Evolutionary conservation across 1,284 basidiomycete genomes (phyloP), one percentile per base, ranked within the genome.

Genomic region (Apiotrichum gracile): DNA sequence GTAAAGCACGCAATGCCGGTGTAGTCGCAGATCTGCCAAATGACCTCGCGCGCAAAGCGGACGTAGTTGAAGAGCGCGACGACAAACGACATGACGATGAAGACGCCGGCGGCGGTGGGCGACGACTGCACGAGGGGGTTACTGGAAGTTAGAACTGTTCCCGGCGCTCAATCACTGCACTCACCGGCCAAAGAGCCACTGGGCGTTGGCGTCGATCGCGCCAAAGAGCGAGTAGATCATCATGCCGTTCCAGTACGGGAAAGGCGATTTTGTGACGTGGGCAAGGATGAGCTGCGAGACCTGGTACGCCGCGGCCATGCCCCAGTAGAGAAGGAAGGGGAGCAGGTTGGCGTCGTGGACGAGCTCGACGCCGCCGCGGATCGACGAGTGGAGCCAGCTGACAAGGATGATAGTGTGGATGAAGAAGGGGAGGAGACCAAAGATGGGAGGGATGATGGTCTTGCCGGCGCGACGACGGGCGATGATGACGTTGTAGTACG

Each of bases 221-320:
- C 85, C 86, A 14, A 91, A 67, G 6, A 85, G 71, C 58, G 83
- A 88, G 84, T 86, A 89, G 10, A 91, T 71, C 84, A 91, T 91
- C 69, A 91, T 82, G 62, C 83, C 81, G 73, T 96, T 90, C 83
- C 86, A 92, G 71, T 82, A 81, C 0, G 93, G 93, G 78, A 97
- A 96, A 7, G 84, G 78, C 37, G 82, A 80, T 61, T 84, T 84
- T 47, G 91, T 93, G 38, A 97, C 85, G 73, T 98, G 94, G 0
- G 92, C 90, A 33, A 97, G 77, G 69, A 97, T 97, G 77, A 97
- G 87, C 61, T 88, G 79, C 34, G 91, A 90, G 41, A 97, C 93
- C 66, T 81, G 77, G 66, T 81, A 79, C 5, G 79, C 77, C 58
- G 78, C 77, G 40, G 72, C 87, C 85, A 71, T 90, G 22, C 90